Conservation (phyloP, 2,329 filamentous ascomycete genomes). For the Aspergillus sp. region DNA sequence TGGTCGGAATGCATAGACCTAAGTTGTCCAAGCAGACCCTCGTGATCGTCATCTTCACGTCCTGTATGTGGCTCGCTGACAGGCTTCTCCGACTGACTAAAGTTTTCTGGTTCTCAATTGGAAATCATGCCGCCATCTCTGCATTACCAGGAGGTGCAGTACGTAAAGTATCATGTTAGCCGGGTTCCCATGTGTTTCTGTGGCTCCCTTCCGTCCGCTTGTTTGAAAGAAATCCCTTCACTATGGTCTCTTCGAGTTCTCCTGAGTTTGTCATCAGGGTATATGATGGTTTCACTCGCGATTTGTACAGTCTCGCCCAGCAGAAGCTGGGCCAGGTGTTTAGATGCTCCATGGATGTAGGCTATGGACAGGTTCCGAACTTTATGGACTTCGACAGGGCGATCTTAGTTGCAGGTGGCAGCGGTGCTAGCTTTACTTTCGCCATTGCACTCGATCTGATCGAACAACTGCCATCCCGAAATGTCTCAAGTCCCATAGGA, state of each 20-base stretch:
- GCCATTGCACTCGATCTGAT: background rate
- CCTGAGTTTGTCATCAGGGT: background rate
- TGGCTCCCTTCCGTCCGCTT: background rate
- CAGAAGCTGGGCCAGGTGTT: background rate
- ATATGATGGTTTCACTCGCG: conserved; percentile 1
- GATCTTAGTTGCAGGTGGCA: background rate
- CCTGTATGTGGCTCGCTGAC: background rate
- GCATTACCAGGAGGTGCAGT: background rate
- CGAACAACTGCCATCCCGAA: background rate
- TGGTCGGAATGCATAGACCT: conserved; percentile 1
- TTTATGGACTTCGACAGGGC: background rate
- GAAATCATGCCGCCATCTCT: background rate
- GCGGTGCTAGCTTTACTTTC: conserved; percentile 3
- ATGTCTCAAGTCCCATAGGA: background rate
- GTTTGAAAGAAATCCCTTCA: conserved; percentile 1
- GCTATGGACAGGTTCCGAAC: background rate
- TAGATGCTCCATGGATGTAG: background rate
- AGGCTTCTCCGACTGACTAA: background rate
- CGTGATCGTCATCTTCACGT: background rate
- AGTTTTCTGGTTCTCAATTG: background rate
- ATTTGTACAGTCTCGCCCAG: background rate
- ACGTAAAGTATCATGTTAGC: background rate
- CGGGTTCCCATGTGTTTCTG: background rate
- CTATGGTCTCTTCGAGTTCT: background rate
- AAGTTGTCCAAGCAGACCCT: background rate